Conservation (phyloP, 1,284 basidiomycete genomes). For the Athelia psychrophila region DNA sequence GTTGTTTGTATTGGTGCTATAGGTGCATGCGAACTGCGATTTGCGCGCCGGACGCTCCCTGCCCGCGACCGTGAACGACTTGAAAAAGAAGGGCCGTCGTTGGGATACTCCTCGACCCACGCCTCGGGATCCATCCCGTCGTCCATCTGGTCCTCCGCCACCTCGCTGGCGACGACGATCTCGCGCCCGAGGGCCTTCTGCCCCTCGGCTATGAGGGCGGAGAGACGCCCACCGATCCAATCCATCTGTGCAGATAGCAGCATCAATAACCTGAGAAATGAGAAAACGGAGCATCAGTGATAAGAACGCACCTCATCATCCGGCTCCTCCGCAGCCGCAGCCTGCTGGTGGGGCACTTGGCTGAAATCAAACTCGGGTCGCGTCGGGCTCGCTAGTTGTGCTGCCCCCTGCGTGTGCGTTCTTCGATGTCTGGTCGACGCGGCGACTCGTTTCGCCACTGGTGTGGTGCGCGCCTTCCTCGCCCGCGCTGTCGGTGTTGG, state of each 20-base stretch:
- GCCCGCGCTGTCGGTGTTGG: conserved; percentile 7
- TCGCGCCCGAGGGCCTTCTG: conserved; percentile 67
- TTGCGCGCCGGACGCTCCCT: conserved; percentile 24
- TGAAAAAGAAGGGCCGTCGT: conserved; percentile 20
- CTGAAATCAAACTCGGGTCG: conserved; percentile 37
- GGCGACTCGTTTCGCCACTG: conserved; percentile 27
- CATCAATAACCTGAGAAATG: neutral
- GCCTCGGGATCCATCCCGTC: conserved; percentile 55
- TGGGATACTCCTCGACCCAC: conserved; percentile 50
- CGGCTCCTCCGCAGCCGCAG: conserved; percentile 22
- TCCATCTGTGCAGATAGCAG: conserved; percentile 52
- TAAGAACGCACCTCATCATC: conserved; percentile 42
- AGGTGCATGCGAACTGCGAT: conserved; percentile 24
- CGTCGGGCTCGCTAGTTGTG: conserved; percentile 23
- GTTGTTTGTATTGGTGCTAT: conserved; percentile 6
- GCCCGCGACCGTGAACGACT: conserved; percentile 18
- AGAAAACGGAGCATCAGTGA: too few relatives aligned
- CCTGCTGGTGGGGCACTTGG: conserved; percentile 1
- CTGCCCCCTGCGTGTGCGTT: conserved; percentile 18
- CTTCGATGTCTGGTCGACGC: conserved; percentile 31
- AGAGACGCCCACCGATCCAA: conserved; percentile 67
- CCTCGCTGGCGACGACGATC: conserved; percentile 70
- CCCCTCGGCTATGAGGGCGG: conserved; percentile 69
- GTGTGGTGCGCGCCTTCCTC: conserved; percentile 24
- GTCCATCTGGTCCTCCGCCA: conserved; percentile 68